Base-by-base conservation (phyloP, 768 basidiomycete species). In the Lepiota venenata region DNA sequence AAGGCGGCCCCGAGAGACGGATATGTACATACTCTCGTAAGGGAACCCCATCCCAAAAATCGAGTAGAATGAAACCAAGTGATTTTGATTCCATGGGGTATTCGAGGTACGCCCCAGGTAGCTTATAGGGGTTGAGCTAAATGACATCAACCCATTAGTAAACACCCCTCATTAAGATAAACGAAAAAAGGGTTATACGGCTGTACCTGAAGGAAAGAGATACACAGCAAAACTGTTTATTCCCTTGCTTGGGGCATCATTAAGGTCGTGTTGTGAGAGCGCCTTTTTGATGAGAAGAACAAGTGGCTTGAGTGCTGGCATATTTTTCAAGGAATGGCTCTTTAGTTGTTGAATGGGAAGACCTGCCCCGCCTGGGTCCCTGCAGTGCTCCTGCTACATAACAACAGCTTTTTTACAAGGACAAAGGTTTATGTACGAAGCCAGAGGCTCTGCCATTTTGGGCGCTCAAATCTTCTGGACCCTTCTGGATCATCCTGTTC, bases 201-300 rank as follows among this genome's bases (percentile, higher is more conserved):
- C 32, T 74, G 16, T 32, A 86, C 87, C 73, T 90, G 84, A 10
- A 91, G 73, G 61, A 90, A 88, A 56, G 75, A 81, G 56, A 87
- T 79, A 37, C 79, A 81, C 64, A 90, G 79, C 76, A 66, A 89
- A 90, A 67, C 84, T 85, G 27, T 85, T 82, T 20, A 90, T 60
- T 1, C 87, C 86, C n/a, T 79, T 78, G 7, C 72, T 74, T 27
- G 80, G 77, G 3, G 87, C 82, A 60, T 85, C 81, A 63, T 87
- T 84, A 66, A 89, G 76, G 7, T 71, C 69, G 40, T 80, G 66
- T 58, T 82, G 80, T 12, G 69, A 67, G n/a, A 90, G 71, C 59
- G 86, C 85, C 0, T 74, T 73, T 63, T 89, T 91, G 56, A 87
- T 65, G n/a, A 82, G 74, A 39, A 89, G 66, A 4, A 87, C 73